Evolutionary conservation across 495 filamentous ascomycete genomes (phyloP).

Genomic region (Penicillium taxi): DNA sequence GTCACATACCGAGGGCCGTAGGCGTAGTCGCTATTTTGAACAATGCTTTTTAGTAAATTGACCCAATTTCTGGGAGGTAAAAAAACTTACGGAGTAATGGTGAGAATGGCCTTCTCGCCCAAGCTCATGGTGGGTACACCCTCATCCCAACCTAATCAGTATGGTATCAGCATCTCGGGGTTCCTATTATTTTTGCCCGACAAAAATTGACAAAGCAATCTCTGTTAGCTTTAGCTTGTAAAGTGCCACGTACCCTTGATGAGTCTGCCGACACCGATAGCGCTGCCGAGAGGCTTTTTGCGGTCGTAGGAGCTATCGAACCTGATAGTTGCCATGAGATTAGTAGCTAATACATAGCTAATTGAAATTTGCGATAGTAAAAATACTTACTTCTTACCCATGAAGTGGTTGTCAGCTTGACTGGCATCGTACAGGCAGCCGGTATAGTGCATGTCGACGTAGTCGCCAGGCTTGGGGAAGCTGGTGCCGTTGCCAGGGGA

Average conservation of each 20-base stretch:
- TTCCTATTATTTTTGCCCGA: no score
- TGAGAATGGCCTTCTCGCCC: slow-evolving; percentile 72
- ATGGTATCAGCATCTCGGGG: neutral
- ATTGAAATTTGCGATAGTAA: neutral
- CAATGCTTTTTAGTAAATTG: neutral
- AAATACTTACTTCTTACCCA: slow-evolving; percentile 43
- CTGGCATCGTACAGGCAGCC: slow-evolving; percentile 65
- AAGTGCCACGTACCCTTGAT: slow-evolving; percentile 56
- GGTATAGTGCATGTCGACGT: slow-evolving; percentile 73
- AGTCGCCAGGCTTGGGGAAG: slow-evolving; percentile 53
- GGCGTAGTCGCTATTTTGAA: slow-evolving; percentile 56
- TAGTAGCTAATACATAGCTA: slow-evolving; percentile 1
- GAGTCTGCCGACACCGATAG: slow-evolving; percentile 68
- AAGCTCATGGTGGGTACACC: slow-evolving; percentile 71
- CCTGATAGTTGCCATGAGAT: slow-evolving; percentile 30
- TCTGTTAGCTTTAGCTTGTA: neutral
- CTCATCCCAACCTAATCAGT: slow-evolving; percentile 70
- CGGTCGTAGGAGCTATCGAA: slow-evolving; percentile 65
- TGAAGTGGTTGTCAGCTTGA: slow-evolving; percentile 36
- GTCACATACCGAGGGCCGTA: slow-evolving; percentile 62
- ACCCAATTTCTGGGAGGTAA: neutral
- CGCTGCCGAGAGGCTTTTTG: slow-evolving; percentile 49
- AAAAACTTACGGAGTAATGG: slow-evolving; percentile 59
- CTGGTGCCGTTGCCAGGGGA: slow-evolving; percentile 44
- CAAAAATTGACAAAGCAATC: neutral